phyloP scores from a whole-genome alignment of 1,139 yeast genomes.

The Kluyveromyces sp. region DNA sequence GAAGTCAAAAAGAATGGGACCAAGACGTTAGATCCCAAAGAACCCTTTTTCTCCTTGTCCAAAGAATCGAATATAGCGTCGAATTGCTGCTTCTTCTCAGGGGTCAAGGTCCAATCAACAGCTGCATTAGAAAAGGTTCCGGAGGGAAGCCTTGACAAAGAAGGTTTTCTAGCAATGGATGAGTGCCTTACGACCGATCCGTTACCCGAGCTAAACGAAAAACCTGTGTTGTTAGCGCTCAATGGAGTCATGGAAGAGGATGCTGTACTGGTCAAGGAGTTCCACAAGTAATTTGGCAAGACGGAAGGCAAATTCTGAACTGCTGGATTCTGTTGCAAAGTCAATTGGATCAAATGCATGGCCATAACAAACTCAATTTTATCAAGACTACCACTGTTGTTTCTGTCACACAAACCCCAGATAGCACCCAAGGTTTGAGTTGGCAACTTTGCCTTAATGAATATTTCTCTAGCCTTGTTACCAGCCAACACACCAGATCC shows the following conservation, averaged over 20 bases:
- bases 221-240: slow-evolving; percentile 30
- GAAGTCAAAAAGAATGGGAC: slow-evolving; percentile 88
- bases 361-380: slow-evolving; percentile 79
- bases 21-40: slow-evolving; percentile 68
- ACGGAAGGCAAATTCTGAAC: slow-evolving; percentile 60
- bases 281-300: slow-evolving; percentile 65
- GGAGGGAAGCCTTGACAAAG: slow-evolving; percentile 25
- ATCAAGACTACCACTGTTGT: slow-evolving; percentile 61
- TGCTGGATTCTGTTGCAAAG: slow-evolving; percentile 59
- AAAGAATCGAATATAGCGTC: slow-evolving; percentile 70
- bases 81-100: slow-evolving; percentile 67
- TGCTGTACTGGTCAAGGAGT: slow-evolving; percentile 33
- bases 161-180: slow-evolving; percentile 21
- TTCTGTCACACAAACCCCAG: slow-evolving; percentile 81
- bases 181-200: slow-evolving; percentile 4
- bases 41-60: slow-evolving; percentile 58
- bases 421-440: slow-evolving; percentile 70
- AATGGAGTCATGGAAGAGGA: slow-evolving; percentile 19
- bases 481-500: slow-evolving; percentile 56
- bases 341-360: slow-evolving; percentile 87
- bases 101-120: slow-evolving; percentile 61
- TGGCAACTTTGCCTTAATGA: slow-evolving; percentile 80
- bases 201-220: slow-evolving; percentile 18
- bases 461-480: slow-evolving; percentile 70
- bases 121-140: slow-evolving; percentile 49